These are phyloP conservation scores for Trichoderma virens DNA, from an alignment of 495 filamentous ascomycete species.

Conservation along the genomic window DNA sequence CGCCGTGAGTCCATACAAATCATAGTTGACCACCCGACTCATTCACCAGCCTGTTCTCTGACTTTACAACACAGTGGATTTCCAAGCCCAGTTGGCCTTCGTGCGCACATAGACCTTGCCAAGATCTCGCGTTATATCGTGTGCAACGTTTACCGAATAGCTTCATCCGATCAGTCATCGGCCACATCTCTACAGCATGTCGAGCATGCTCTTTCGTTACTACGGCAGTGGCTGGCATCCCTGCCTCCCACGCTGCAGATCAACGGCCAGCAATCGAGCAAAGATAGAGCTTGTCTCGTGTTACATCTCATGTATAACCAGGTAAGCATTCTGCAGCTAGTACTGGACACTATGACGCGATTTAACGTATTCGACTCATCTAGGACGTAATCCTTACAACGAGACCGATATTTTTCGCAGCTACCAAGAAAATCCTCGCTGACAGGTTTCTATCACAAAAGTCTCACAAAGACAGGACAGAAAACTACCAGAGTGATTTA, in stretches of 20 bases:
- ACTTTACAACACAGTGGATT: not conserved
- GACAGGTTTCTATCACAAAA: constrained; percentile 12
- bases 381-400: constrained; percentile 31
- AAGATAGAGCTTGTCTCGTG: constrained; percentile 22
- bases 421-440: constrained; percentile 30
- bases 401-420: constrained; percentile 33
- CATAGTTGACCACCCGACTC: not conserved
- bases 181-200: constrained; percentile 12
- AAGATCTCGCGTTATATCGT: constrained; percentile 30
- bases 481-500: not conserved
- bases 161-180: constrained; percentile 7
- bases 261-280: constrained; percentile 4
- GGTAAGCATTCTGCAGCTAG: not conserved
- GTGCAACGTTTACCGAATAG: constrained; percentile 25
- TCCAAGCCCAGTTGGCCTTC: constrained; percentile 25
- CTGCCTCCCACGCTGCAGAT: constrained; percentile 15
- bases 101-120: constrained; percentile 30
- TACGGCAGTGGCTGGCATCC: constrained; percentile 18
- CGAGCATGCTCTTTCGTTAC: constrained; percentile 17
- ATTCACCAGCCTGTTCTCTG: not conserved
- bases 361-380: not conserved
- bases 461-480: too few relatives aligned
- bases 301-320: constrained; percentile 34
- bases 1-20: constrained; percentile 16
- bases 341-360: not conserved